Percentiles rank a stretch among this genome's conserved stretches.
These are phyloP conservation scores for Neurospora pannonica DNA, from an alignment of 495 filamentous ascomycete species.

Conservation along the genomic window DNA sequence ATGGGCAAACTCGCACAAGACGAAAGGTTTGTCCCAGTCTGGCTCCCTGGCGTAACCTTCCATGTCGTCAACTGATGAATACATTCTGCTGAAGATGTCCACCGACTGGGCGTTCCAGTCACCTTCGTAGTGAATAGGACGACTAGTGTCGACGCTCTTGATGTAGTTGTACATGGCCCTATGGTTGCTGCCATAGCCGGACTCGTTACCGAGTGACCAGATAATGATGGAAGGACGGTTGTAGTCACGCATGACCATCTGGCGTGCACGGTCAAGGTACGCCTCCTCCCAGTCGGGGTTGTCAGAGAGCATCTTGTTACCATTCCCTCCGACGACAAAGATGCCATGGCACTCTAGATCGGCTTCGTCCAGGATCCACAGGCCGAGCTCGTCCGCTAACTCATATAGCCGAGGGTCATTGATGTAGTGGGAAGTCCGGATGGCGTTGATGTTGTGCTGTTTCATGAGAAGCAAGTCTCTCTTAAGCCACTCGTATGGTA, in stretches of 20 bases:
- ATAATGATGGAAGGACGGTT: slow-evolving; percentile 59
- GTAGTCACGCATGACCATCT: slow-evolving; percentile 59
- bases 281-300: slow-evolving; percentile 60
- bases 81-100: slow-evolving; percentile 63
- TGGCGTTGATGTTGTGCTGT: slow-evolving; percentile 56
- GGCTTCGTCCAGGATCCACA: slow-evolving; percentile 65
- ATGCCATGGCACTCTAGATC: slow-evolving; percentile 70
- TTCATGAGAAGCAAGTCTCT: slow-evolving; percentile 59
- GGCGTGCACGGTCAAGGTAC: slow-evolving; percentile 60
- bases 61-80: slow-evolving; percentile 43
- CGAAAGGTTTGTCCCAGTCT: slow-evolving; percentile 43
- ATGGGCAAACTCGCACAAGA: slow-evolving; percentile 63
- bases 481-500: slow-evolving; percentile 45
- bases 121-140: slow-evolving; percentile 61
- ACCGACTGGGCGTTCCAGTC: slow-evolving; percentile 50
- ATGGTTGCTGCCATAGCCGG: slow-evolving; percentile 61
- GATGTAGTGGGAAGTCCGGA: slow-evolving; percentile 57
- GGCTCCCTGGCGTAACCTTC: slow-evolving; percentile 31
- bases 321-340: slow-evolving; percentile 38
- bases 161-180: slow-evolving; percentile 57
- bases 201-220: slow-evolving; percentile 67
- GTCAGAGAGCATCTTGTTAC: slow-evolving; percentile 46
- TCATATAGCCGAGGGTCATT: slow-evolving; percentile 53
- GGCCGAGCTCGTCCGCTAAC: slow-evolving; percentile 56
- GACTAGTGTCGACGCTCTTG: slow-evolving; percentile 44